Evolutionary conservation across 2,329 filamentous ascomycete species (phyloP).

Genomic region (Ambrosiella beaveri): DNA sequence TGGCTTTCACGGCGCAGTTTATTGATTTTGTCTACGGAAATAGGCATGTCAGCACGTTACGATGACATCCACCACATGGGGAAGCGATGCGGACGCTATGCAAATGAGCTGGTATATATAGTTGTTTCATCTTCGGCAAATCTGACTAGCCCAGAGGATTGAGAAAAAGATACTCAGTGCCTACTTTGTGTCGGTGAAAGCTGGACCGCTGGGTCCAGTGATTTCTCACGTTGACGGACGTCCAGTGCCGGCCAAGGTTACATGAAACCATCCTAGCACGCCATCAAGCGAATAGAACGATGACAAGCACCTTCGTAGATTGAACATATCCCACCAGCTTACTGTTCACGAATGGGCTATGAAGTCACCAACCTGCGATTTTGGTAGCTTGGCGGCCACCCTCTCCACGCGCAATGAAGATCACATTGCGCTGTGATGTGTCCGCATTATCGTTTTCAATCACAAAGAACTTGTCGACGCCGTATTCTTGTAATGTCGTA

Average conservation of each 20-base stretch:
- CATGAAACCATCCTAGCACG: background rate
- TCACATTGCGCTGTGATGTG: slow-evolving; percentile 81
- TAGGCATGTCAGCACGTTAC: slow-evolving; percentile 11
- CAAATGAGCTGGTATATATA: background rate
- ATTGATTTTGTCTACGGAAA: slow-evolving; percentile 63
- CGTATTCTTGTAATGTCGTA: slow-evolving; percentile 87
- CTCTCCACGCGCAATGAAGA: slow-evolving; percentile 85
- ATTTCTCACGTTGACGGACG: background rate
- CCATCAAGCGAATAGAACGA: background rate
- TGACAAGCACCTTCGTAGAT: background rate
- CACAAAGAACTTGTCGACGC: slow-evolving; percentile 93
- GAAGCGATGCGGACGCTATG: background rate
- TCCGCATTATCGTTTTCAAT: slow-evolving; percentile 92
- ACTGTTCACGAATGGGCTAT: background rate
- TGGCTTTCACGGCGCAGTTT: slow-evolving; percentile 74
- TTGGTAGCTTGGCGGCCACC: slow-evolving; percentile 66
- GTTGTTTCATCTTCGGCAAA: background rate
- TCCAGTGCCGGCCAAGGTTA: background rate
- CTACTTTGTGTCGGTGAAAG: background rate
- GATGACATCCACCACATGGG: slow-evolving; percentile 4
- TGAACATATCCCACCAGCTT: background rate
- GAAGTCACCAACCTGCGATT: slow-evolving; percentile 59
- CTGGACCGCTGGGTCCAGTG: background rate
- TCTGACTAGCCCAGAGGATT: background rate
- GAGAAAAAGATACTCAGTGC: background rate